phyloP scores from a whole-genome alignment of 2,329 filamentous ascomycete genomes.

The Tympanopsis confertula region DNA sequence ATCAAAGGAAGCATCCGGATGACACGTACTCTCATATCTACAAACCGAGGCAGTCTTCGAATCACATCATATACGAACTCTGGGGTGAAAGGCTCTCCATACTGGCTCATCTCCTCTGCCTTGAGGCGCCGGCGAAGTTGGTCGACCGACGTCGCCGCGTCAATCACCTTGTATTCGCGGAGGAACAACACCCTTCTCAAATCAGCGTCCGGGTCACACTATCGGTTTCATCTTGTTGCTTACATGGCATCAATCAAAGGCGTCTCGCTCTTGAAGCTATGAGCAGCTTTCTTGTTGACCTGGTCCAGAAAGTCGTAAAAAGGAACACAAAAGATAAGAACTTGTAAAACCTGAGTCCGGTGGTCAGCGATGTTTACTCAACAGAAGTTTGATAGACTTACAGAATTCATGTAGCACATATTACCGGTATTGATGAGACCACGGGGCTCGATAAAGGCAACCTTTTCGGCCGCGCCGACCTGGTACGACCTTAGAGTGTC shows the following conservation, averaged over 20 bases:
- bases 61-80: conserved; percentile 95
- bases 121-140: conserved; percentile 66
- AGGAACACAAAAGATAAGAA: conserved; percentile 82
- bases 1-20: conserved; percentile 2
- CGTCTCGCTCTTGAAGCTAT: conserved; percentile 92
- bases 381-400: conserved; percentile 33
- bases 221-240: conserved; percentile 23
- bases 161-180: conserved; percentile 78
- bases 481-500: neutral
- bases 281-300: conserved; percentile 67
- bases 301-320: conserved; percentile 92
- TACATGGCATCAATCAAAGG: conserved; percentile 88
- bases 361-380: conserved; percentile 17
- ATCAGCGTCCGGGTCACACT: conserved; percentile 5
- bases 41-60: conserved; percentile 73
- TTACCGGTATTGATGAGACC: neutral
- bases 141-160: conserved; percentile 62
- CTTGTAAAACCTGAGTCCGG: conserved; percentile 70
- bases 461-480: neutral
- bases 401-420: conserved; percentile 78
- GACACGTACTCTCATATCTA: conserved; percentile 70
- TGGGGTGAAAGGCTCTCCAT: conserved; percentile 81
- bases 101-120: conserved; percentile 73
- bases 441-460: neutral
- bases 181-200: conserved; percentile 76